These are phyloP conservation scores for Cinchona pubescens DNA, from an alignment of 257 asterid genomes.

Conservation along the genomic window DNA sequence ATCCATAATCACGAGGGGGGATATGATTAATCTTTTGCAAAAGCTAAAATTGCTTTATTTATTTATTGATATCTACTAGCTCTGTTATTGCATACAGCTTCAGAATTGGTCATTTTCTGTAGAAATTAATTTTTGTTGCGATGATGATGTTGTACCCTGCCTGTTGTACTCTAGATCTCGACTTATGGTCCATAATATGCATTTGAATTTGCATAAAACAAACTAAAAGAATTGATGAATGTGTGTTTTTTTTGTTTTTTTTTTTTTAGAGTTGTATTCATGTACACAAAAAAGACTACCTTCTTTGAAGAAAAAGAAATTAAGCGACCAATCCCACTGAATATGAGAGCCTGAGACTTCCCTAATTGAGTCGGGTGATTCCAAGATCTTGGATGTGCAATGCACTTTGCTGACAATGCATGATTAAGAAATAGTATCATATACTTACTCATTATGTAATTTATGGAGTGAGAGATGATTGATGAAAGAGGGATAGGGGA, in stretches of 20 bases:
- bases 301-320: neutral
- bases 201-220: neutral
- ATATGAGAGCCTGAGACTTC: neutral
- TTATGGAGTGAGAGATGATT: conserved; percentile 22
- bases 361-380: neutral
- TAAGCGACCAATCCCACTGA: neutral
- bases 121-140: neutral
- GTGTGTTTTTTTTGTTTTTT: too few relatives aligned
- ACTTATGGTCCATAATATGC: neutral
- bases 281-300: neutral
- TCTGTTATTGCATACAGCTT: neutral
- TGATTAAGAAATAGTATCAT: neutral
- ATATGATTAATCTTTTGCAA: conserved; percentile 19
- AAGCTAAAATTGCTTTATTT: conserved; percentile 5
- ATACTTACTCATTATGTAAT: neutral
- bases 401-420: neutral
- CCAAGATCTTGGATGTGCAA: conserved; percentile 9
- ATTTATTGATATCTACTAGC: neutral
- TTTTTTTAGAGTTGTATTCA: neutral
- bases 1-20: neutral
- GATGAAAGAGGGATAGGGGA: conserved; percentile 7
- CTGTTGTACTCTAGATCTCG: neutral
- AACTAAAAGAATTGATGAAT: neutral
- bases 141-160: neutral
- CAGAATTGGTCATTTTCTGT: neutral